Percentiles rank a stretch among this genome's conserved stretches.
These are phyloP conservation scores for Cucumis cinereus DNA, from an alignment of 306 rosid genomes.

Conservation along the genomic window DNA sequence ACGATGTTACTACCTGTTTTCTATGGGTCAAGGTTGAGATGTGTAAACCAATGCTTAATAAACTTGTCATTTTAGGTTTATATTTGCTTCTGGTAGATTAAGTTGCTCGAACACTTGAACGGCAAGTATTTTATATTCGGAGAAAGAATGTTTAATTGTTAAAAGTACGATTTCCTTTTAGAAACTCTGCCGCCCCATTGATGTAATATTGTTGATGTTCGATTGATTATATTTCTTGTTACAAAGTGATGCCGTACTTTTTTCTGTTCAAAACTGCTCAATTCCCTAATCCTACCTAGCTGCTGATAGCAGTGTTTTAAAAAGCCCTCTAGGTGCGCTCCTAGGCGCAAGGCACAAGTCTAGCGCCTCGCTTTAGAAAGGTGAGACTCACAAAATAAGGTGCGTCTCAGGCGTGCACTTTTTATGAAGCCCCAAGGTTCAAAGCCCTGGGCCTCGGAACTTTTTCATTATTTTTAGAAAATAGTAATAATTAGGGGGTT, in stretches of 20 bases:
- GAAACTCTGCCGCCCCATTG: too few relatives aligned
- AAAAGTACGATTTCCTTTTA: too few relatives aligned
- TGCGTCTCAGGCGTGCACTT: too few relatives aligned
- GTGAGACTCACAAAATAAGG: too few relatives aligned
- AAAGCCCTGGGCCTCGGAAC: too few relatives aligned
- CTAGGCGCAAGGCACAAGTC: too few relatives aligned
- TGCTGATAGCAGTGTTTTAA: background rate
- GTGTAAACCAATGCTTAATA: background rate
- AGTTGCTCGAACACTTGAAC: background rate
- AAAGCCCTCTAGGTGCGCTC: too few relatives aligned
- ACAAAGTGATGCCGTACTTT: background rate
- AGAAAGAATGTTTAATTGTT: background rate
- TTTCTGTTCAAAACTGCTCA: background rate
- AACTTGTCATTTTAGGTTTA: background rate
- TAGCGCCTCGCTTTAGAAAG: too few relatives aligned
- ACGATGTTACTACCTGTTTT: background rate
- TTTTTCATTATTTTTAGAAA: too few relatives aligned
- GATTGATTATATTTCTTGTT: background rate
- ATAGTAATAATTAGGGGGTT: too few relatives aligned
- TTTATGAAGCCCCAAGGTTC: too few relatives aligned
- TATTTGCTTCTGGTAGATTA: background rate
- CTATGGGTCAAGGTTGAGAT: background rate
- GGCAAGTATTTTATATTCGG: background rate
- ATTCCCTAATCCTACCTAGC: background rate
- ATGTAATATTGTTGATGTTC: too few relatives aligned